Base-by-base conservation (phyloP, 1,284 basidiomycete species). In the Trametes sp. region DNA sequence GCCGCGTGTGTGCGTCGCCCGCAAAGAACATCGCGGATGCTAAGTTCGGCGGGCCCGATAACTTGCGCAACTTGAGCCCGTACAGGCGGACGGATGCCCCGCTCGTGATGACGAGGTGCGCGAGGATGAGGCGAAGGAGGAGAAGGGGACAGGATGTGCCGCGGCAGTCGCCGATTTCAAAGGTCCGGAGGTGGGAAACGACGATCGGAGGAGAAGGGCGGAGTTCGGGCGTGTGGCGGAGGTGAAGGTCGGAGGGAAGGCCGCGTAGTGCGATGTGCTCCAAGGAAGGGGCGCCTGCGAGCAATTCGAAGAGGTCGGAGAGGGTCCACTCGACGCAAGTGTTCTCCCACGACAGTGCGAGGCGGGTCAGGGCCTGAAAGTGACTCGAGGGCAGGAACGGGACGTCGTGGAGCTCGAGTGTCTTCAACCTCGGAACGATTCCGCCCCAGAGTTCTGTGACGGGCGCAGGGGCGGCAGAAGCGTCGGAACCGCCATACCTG, bases 331-430 rank as follows among this genome's bases (percentile, higher is more conserved):
- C 55, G 21, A 50, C 31, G 4, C 52, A 19, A 11, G 36, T 41
- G 2, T 41, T 26, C 19, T 62, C 55, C 46, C 57, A 64, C 10
- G 63, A 64, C 8, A 67, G 42, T 7, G 26, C 24, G 10, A 67
- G 35, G n/a, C 51, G 16, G 0, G 36, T 33, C 24, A 67, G 45
- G 2, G 24, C 19, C 23, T 26, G 54, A 44, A 67, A 55, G n/a
- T 19, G 21, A 24, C 64, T 67, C 13, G 58, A 46, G 6, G 66
- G 66, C 7, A 67, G 41, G 38, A 67, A 53, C 11, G 66, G 66
- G 6, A 67, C 44, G 42, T 64, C 66, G 44, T 64, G 61, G 26
- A 67, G 41, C 21, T 59, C 57, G 26, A 67, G 48, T 9, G 35
- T 54, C 44, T 42, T 52, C 26, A 67, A 53, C 16, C 24, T 54